Base-by-base conservation (phyloP, 2,329 filamentous ascomycete species). In the Xylariaceae sp. region DNA sequence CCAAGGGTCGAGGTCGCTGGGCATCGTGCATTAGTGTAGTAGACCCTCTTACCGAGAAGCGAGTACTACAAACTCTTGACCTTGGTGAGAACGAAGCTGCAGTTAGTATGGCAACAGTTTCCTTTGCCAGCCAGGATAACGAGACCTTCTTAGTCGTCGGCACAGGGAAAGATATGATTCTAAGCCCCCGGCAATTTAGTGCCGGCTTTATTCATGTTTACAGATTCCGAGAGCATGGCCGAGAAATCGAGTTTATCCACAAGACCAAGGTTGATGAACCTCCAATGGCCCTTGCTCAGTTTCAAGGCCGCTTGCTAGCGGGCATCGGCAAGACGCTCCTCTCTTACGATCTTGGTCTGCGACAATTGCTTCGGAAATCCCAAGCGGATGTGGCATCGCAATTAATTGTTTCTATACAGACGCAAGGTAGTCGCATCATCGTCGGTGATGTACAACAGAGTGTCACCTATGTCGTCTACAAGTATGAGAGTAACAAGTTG, bases 21-120 rank as follows among this genome's bases (percentile, higher is more conserved):
- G 91, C 94, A 33, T 97, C 93, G 8, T 97, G 92, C 72, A 92
- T 99, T 61, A 92, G 91, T 66, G 83, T 97, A 16, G 81, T 99
- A 15, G 94, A 99, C 66, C 92, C 94, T 0, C 70, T 93, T 2
- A 82, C 78, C 13, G 83, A 88, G 42, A 92, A 94, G 65, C 76
- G 74, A 3, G 87, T 96, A 1, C 72, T 94, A 4, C 86, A 89
- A 59, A 92, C 85, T 0, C 78, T 97, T 35, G 88, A 97, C 54
- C 74, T 99, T 0, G 87, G 88, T 43, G 87, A 94, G 33, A 97
- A 99, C 63, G 92, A 97, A 72, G 91, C 92, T 15, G 92, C 93
- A 20, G 87, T 96, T 52, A 96, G 91, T 68, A 84, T 92, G 58
- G 88, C 89, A 4, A 83, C 90, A 26, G 91, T 96, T 1, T 81